These are phyloP conservation scores for Neospermospora avenae DNA, from an alignment of 2,329 filamentous ascomycete species.

Conservation along the genomic window DNA sequence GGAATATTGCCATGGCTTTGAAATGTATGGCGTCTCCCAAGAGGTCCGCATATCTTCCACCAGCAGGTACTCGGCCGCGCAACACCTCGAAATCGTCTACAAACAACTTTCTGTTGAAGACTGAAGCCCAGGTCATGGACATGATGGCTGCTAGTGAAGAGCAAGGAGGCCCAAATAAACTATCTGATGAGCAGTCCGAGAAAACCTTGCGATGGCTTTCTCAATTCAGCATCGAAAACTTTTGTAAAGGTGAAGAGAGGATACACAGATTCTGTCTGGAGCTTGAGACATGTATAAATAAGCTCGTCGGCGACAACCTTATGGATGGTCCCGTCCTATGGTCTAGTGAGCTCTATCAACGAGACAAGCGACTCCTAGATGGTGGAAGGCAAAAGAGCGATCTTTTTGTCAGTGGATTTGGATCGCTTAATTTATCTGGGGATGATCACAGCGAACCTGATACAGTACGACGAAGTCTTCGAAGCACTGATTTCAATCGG, in stretches of 20 bases:
- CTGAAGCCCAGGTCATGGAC: conserved; percentile 82
- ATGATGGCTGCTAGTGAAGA: conserved; percentile 78
- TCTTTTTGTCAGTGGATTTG: conserved; percentile 44
- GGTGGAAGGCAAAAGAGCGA: conserved; percentile 48
- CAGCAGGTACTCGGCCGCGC: conserved; percentile 38
- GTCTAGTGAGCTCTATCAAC: conserved; percentile 84
- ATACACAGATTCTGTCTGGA: conserved; percentile 94
- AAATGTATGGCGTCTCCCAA: conserved; percentile 81
- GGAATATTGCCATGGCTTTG: conserved; percentile 79
- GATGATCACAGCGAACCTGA: conserved; percentile 38
- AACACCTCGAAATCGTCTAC: conserved; percentile 32
- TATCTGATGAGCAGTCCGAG: conserved; percentile 92
- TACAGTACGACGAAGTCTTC: conserved; percentile 32
- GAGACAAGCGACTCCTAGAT: conserved; percentile 60
- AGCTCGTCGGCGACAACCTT: conserved; percentile 80
- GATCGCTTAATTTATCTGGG: conserved; percentile 45
- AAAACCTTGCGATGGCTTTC: conserved; percentile 81
- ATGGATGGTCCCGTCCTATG: conserved; percentile 83
- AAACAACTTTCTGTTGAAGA: conserved; percentile 66
- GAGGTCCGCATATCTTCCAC: conserved; percentile 29
- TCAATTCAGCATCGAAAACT: conserved; percentile 80
- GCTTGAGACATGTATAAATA: conserved; percentile 79
- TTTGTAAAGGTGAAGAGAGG: conserved; percentile 90
- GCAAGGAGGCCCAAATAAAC: conserved; percentile 88
- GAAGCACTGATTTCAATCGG: conserved; percentile 41